Evolutionary conservation across 139 green algal genomes (phyloP), one percentile per base, ranked within the genome.

Genomic region (Bryopsis sp.): DNA sequence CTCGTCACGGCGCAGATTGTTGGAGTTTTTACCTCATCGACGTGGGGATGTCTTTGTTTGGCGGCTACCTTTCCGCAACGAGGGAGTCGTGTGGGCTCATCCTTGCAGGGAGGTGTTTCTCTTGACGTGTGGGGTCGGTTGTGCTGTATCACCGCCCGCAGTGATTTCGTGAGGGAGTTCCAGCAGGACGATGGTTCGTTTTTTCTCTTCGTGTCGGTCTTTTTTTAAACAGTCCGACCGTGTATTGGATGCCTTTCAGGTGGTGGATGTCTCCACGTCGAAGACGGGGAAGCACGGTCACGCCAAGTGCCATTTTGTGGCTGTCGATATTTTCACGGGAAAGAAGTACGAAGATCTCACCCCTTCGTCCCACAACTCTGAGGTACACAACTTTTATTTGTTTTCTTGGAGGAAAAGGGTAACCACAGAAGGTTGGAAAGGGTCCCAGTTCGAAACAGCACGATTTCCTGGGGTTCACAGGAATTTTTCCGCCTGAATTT

Each of bases 281-380:
- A 99, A 99, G 88, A 99, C 95, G 33, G 95, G 95, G 72, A 99
- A 99, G 91, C 95, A 99, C 90, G 95, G 95, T 60, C 90, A 98
- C 84, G 95, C 95, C 39, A 99, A 99, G 90, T 99, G 95, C 79
- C 87, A 97, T 77, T 99, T 99, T 71, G 78, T 90, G 2, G 92
- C 75, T 39, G 88, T 95, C 47, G 93, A 98, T 73, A 97, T 99
- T 73, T 99, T 98, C 89, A 97, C 90, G 37, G 81, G 81, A 75
- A 99, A 97, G 90, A 99, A 99, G 82, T 85, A 95, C 68, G 95
- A 99, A 78, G 92, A 98, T 65, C 90, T 99, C 81, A 88, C 85
- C 3, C 92, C 93, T 54, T 98, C 95, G 19, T 95, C 93, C 36
- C 91, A 98, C 86, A 99, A 99, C 82, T 90, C 85, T 66, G 92